phyloP scores from a whole-genome alignment of 2,329 filamentous ascomycete species.

The Celoporthe dispersa region DNA sequence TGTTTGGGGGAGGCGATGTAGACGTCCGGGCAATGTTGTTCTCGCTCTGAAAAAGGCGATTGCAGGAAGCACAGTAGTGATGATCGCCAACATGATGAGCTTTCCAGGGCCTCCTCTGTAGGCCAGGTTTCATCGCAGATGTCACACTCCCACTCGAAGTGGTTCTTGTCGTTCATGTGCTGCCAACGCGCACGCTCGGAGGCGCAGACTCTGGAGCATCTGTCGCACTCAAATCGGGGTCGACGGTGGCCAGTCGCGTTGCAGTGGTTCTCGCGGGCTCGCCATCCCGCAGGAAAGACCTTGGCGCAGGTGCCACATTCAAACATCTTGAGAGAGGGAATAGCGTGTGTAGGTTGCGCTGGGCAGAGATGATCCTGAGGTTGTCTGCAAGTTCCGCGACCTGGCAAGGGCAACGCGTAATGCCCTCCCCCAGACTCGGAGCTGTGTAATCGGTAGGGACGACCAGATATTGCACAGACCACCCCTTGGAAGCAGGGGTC shows the following conservation, averaged over 20 bases:
- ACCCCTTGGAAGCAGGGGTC: background rate
- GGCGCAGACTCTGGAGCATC: conserved; percentile 9
- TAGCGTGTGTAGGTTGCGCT: background rate
- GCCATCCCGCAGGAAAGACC: conserved; percentile 15
- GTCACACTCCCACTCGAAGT: conserved; percentile 17
- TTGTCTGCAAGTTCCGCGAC: background rate
- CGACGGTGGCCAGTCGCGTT: conserved; percentile 9
- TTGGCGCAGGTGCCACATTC: conserved; percentile 15
- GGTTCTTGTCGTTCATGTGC: conserved; percentile 19
- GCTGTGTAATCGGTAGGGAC: background rate
- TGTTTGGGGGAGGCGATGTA: background rate
- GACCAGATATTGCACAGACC: background rate
- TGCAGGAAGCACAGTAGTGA: conserved; percentile 23
- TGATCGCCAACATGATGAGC: conserved; percentile 24
- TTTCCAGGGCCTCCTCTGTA: background rate
- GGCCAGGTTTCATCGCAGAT: conserved; percentile 18
- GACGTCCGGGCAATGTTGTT: conserved; percentile 36
- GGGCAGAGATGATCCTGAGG: background rate
- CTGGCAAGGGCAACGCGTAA: background rate
- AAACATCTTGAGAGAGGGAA: conserved; percentile 1
- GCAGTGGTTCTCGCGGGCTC: conserved; percentile 19
- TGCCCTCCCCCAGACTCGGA: background rate
- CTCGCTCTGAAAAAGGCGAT: conserved; percentile 3
- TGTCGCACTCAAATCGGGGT: conserved; percentile 14
- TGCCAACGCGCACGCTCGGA: conserved; percentile 10